These are phyloP conservation scores for Aspergillus funiculosus DNA, from an alignment of 495 filamentous ascomycete species.

Conservation along the genomic window DNA sequence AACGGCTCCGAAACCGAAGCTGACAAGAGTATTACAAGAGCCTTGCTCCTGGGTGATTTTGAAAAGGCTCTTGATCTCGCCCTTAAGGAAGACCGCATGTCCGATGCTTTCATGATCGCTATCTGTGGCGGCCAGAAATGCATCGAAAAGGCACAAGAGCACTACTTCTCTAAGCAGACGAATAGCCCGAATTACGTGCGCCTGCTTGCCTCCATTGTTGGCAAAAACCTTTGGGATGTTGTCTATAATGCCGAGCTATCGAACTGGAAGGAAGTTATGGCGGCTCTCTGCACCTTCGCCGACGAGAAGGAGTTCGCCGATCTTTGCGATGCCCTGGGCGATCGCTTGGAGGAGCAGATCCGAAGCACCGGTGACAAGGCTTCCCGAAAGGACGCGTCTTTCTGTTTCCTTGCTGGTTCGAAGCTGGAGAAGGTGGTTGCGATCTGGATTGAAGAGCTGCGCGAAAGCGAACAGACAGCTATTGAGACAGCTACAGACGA, in stretches of 20 bases:
- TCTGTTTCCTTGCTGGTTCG: constrained; percentile 91
- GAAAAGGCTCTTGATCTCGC: constrained; percentile 85
- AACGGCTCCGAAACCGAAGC: constrained; percentile 71
- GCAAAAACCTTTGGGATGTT: constrained; percentile 97
- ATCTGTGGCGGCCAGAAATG: constrained; percentile 93
- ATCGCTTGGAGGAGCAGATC: constrained; percentile 74
- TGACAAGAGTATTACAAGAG: constrained; percentile 80
- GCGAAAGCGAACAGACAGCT: constrained; percentile 71
- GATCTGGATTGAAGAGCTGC: constrained; percentile 87
- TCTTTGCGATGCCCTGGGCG: constrained; percentile 92
- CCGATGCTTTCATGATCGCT: constrained; percentile 96
- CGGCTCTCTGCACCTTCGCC: constrained; percentile 89
- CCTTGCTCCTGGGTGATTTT: constrained; percentile 84
- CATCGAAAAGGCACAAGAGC: constrained; percentile 86
- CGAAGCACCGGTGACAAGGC: constrained; percentile 43
- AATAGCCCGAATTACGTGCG: constrained; percentile 87
- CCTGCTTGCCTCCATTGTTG: constrained; percentile 83
- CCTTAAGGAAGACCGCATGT: constrained; percentile 78
- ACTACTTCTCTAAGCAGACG: constrained; percentile 79
- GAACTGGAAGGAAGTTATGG: constrained; percentile 97
- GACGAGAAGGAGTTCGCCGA: constrained; percentile 87
- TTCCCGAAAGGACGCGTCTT: constrained; percentile 78
- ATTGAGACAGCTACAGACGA: constrained; percentile 61
- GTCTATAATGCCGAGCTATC: constrained; percentile 89
- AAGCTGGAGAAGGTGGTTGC: constrained; percentile 94